Base-by-base conservation (phyloP, 1,139 yeast genomes). In the Ogataea hybrid region DNA sequence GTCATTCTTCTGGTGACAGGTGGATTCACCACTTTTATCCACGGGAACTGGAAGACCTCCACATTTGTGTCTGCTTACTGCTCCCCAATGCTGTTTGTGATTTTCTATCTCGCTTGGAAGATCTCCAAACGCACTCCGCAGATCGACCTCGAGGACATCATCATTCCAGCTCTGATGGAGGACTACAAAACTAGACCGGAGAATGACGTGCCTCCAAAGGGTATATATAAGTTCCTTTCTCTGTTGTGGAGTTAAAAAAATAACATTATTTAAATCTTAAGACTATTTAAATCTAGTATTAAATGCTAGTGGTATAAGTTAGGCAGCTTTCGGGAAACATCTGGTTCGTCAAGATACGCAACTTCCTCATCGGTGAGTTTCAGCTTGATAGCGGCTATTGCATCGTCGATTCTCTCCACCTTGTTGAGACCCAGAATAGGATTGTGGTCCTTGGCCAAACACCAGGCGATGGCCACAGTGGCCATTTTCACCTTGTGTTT, bases 371-470 rank as follows among this genome's bases (percentile, higher is more conserved):
- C 49, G 1, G 76, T 59, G 22, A 81, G 62, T 42, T 64, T 54
- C 39, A 78, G 54, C 16, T 62, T 56, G 23, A 72, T 50, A 2
- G 82, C 78, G 8, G 54, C 61, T n/a, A 78, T 41, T 3, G 76
- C 75, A 50, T 80, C 84, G 25, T 75, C 76, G 21, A 81, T 70
- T 48, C 85, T 65, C 49, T 66, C 69, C 7, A 62, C 62, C 21
- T 71, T 69, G 47, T 63, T 70, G 40, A 81, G 56, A 0, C 86
- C 87, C 10, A 81, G 73, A 49, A 81, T 69, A 4, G 76, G 74
- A 31, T 49, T 43, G 28, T 43, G 32, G 5, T 82, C 83, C 55
- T 79, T 79, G 33, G 64, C 46, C 7, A 78, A 46, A 3, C 68
- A 67, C 82, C 84, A 81, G 3, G 81, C 77, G 8, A 73, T 67